Conservation (phyloP, 2,329 filamentous ascomycete genomes). For the Ophiostoma pallidulum region DNA sequence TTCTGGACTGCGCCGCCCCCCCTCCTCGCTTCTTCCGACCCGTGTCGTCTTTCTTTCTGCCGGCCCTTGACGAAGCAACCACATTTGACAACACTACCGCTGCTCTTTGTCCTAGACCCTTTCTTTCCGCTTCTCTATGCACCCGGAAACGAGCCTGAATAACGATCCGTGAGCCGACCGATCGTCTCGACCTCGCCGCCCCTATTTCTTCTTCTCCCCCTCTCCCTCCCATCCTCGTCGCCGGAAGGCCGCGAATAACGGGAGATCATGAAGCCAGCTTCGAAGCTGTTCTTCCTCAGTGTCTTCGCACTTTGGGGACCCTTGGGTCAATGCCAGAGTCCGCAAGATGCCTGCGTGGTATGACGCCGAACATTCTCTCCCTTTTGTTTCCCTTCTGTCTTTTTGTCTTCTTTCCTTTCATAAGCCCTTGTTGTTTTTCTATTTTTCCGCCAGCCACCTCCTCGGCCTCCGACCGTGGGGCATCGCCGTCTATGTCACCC, state of each 20-base stretch:
- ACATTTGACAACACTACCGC: no score
- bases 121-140: not conserved
- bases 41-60: not conserved
- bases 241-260: not conserved
- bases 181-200: not conserved
- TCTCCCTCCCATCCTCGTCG: not conserved
- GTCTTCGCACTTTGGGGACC: slow-evolving; percentile 47
- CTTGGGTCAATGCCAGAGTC: slow-evolving; percentile 35
- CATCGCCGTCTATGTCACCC: slow-evolving; percentile 1
- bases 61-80: not conserved
- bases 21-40: not conserved
- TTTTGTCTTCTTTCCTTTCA: slow-evolving; percentile 15
- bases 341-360: slow-evolving; percentile 46
- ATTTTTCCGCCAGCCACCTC: no score
- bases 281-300: slow-evolving; percentile 46
- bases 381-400: slow-evolving; percentile 12
- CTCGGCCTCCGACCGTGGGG: slow-evolving; percentile 12
- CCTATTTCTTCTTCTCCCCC: slow-evolving; percentile 2
- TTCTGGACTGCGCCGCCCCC: not conserved
- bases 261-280: slow-evolving; percentile 41
- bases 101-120: not conserved
- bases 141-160: no score
- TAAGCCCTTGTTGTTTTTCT: slow-evolving; percentile 10
- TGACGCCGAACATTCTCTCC: slow-evolving; percentile 23
- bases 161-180: not conserved